These are phyloP conservation scores for Litsea cubeba DNA, from an alignment of 164 flowering plant genomes.

Conservation along the genomic window DNA sequence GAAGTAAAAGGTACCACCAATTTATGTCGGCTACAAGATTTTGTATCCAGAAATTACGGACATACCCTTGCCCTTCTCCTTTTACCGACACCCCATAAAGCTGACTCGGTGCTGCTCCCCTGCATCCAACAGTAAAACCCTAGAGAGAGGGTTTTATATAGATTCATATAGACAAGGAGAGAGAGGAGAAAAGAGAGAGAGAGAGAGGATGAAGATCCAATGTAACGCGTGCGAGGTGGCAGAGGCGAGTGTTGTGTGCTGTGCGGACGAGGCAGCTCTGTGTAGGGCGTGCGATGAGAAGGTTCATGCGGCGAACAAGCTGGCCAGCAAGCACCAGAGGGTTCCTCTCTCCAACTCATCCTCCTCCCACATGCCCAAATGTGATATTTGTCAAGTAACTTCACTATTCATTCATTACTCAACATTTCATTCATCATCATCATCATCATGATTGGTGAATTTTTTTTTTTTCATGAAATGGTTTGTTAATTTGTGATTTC, in stretches of 20 bases:
- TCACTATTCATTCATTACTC: too few species aligned
- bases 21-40: background rate
- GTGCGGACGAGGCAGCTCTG: conserved; percentile 97
- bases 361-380: conserved; percentile 69
- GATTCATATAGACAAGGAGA: background rate
- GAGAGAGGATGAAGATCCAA: conserved; percentile 75
- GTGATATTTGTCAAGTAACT: conserved; percentile 88
- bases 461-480: background rate
- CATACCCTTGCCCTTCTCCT: background rate
- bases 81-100: background rate
- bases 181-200: background rate
- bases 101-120: background rate
- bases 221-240: conserved; percentile 86
- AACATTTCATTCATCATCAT: too few species aligned
- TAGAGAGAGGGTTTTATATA: background rate
- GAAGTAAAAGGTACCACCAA: background rate
- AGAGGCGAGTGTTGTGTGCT: conserved; percentile 86
- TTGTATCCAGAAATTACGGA: background rate
- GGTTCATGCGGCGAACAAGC: conserved; percentile 92
- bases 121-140: background rate
- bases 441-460: too few species aligned
- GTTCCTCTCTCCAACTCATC: conserved; percentile 51
- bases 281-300: conserved; percentile 79
- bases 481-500: too few species aligned
- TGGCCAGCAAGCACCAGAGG: conserved; percentile 85